phyloP scores from a whole-genome alignment of 495 filamentous ascomycete species.

The Thermochaetoides thermophila region DNA sequence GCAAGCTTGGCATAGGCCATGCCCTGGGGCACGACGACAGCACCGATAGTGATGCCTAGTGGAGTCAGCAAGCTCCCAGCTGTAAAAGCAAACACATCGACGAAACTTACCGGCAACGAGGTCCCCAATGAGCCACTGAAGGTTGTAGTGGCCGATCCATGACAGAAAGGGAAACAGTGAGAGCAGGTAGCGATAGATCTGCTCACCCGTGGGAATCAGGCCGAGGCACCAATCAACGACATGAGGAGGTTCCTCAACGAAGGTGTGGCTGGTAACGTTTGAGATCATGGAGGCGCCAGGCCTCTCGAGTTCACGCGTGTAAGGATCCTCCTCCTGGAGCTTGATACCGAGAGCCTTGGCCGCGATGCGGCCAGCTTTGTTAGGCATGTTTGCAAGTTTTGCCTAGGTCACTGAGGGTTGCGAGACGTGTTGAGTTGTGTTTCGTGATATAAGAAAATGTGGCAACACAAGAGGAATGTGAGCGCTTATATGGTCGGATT shows the following conservation, averaged over 20 bases:
- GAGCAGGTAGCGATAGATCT: slow-evolving; percentile 43
- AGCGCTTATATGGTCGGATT: no score
- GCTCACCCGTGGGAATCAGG: slow-evolving; percentile 39
- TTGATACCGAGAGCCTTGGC: slow-evolving; percentile 81
- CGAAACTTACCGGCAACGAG: slow-evolving; percentile 62
- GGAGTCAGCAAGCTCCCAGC: slow-evolving; percentile 5
- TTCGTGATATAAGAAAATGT: background rate
- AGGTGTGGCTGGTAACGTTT: slow-evolving; percentile 58
- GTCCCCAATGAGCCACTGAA: slow-evolving; percentile 79
- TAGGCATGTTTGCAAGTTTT: slow-evolving; percentile 16
- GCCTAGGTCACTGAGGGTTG: no score
- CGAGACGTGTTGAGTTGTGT: slow-evolving; percentile 2
- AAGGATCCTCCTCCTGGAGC: slow-evolving; percentile 46
- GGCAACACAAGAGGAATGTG: no score
- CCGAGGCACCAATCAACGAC: slow-evolving; percentile 54
- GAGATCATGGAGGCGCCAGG: slow-evolving; percentile 72
- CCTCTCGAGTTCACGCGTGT: slow-evolving; percentile 41
- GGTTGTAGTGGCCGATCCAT: slow-evolving; percentile 83
- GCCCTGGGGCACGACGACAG: slow-evolving; percentile 88
- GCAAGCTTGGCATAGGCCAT: slow-evolving; percentile 95
- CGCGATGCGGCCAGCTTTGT: slow-evolving; percentile 53
- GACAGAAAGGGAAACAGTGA: slow-evolving; percentile 73
- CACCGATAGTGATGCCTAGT: slow-evolving; percentile 79
- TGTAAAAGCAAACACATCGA: background rate
- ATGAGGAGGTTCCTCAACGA: slow-evolving; percentile 71